Evolutionary conservation across 202 grass and related monocot genomes (phyloP).

Genomic region (Carex arenaria): DNA sequence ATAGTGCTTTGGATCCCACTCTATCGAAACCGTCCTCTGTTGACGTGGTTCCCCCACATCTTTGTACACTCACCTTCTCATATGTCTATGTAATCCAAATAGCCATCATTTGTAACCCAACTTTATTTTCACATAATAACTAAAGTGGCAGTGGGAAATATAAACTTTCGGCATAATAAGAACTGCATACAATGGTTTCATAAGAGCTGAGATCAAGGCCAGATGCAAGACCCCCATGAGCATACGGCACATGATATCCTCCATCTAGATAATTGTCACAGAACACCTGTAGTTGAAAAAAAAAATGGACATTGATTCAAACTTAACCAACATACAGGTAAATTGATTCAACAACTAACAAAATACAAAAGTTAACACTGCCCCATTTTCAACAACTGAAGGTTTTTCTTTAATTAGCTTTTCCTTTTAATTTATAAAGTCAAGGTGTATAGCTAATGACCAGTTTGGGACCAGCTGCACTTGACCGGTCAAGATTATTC

Average conservation of each 20-base stretch:
- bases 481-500: background rate
- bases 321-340: background rate
- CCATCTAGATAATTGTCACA: slow-evolving; percentile 99
- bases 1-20: slow-evolving; percentile 71
- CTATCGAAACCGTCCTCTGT: slow-evolving; percentile 43
- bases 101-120: slow-evolving; percentile 8
- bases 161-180: background rate
- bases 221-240: slow-evolving; percentile 82
- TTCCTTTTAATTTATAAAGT: background rate
- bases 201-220: slow-evolving; percentile 88
- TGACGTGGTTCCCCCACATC: slow-evolving; percentile 49
- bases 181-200: slow-evolving; percentile 58
- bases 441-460: background rate
- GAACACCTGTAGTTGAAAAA: slow-evolving; percentile 54
- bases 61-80: slow-evolving; percentile 92
- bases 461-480: background rate
- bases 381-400: background rate
- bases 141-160: slow-evolving; percentile 11
- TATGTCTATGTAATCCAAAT: slow-evolving; percentile 45
- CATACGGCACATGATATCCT: slow-evolving; percentile 97
- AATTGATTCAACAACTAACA: background rate
- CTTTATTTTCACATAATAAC: background rate
- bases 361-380: background rate
- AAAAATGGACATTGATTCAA: background rate
- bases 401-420: background rate